These are phyloP conservation scores for Trichoderma gracile DNA, from an alignment of 2,329 filamentous ascomycete genomes.

Conservation along the genomic window DNA sequence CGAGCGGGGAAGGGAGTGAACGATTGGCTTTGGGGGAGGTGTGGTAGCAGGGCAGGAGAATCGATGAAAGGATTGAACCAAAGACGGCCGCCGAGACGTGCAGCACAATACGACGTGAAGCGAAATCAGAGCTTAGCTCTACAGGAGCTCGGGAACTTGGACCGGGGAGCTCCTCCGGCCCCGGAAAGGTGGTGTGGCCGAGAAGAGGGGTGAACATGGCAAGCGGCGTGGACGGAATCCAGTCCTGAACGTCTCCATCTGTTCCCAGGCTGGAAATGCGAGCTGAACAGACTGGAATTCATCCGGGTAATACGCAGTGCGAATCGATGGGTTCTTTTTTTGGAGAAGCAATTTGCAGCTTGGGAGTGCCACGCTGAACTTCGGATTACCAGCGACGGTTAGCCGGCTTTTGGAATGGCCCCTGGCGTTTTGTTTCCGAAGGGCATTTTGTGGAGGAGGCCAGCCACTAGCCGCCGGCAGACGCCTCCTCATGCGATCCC, in stretches of 20 bases:
- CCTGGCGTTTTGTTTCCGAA: slow-evolving; percentile 4
- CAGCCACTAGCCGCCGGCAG: neutral
- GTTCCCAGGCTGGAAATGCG: slow-evolving; percentile 13
- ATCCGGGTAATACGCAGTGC: neutral
- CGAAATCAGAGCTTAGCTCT: neutral
- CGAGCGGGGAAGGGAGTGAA: slow-evolving; percentile 8
- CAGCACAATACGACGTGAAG: neutral
- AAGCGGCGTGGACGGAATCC: slow-evolving; percentile 10
- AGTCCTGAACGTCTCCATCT: neutral
- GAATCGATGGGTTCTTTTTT: neutral
- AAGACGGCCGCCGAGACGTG: neutral
- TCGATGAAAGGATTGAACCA: too few species aligned
- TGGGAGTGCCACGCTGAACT: slow-evolving; percentile 12
- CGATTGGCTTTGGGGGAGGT: neutral
- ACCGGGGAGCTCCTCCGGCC: slow-evolving; percentile 1
- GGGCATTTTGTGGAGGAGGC: slow-evolving; percentile 5
- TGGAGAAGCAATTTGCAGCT: slow-evolving; percentile 10
- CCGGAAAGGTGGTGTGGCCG: slow-evolving; percentile 18
- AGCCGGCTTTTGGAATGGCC: slow-evolving; percentile 11
- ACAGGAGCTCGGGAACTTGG: neutral
- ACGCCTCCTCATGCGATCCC: slow-evolving; percentile 1
- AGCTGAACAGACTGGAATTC: slow-evolving; percentile 6
- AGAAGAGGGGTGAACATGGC: neutral
- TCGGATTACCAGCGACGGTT: slow-evolving; percentile 26
- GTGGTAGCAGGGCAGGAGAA: neutral